A percentile compares a stretch with the other conserved stretches of the same genome.
Conservation (phyloP, 345 rosid species). For the Boechera retrofracta region DNA sequence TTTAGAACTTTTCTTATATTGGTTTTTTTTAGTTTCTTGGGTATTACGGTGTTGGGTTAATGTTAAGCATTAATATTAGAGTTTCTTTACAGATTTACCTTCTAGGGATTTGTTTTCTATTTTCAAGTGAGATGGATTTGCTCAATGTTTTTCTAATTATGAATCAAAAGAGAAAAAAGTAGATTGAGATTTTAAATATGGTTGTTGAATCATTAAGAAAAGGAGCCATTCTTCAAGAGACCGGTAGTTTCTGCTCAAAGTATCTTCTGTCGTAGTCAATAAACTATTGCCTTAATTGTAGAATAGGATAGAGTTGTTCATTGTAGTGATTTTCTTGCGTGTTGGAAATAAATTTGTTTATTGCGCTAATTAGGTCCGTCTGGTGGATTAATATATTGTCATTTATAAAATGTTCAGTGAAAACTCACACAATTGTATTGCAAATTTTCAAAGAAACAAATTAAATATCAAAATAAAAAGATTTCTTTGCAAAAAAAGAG, state of each 20-base stretch:
- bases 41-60: too few species aligned
- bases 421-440: too few species aligned
- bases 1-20: too few species aligned
- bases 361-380: background rate
- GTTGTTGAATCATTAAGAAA: constrained; percentile 14
- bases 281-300: background rate
- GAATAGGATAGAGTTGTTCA: background rate
- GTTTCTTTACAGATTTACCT: background rate
- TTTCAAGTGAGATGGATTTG: background rate
- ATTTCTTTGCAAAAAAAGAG: background rate
- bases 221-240: background rate
- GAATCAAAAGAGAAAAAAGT: background rate
- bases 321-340: background rate
- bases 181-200: background rate
- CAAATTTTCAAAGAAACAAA: background rate
- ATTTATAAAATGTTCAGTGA: too few species aligned
- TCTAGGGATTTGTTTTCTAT: background rate
- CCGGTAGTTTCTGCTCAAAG: background rate
- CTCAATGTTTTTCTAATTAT: background rate
- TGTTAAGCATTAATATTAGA: too few species aligned
- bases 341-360: background rate
- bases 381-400: background rate
- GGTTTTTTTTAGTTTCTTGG: too few species aligned
- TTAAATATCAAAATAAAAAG: background rate
- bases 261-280: background rate